Evolutionary conservation across 768 basidiomycete species (phyloP), one percentile per base, ranked within the genome.

Genomic region (Saitozyma sp.): DNA sequence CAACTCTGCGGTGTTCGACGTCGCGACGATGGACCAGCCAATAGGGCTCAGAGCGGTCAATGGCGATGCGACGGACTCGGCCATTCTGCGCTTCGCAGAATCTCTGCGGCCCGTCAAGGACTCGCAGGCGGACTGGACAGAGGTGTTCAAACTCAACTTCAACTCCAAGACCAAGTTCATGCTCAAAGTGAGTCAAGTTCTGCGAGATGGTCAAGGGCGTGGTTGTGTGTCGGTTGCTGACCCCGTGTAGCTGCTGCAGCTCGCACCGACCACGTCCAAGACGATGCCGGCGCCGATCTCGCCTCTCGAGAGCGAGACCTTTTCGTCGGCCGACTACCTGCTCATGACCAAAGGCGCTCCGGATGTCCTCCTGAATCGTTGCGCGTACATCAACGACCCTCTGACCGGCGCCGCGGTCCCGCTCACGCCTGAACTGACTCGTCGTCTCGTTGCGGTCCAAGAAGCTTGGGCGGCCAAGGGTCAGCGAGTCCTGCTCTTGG

Each of bases 51-150:
- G 73, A 39, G 50, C 58, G 51, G 66, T 84, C 45, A 83, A 82
- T 49, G 86, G 86, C 3, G 86, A 87, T 70, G 85, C 86, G 2
- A 87, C 86, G 70, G 85, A 86, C 56, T 82, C 83, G 11, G 87
- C 85, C 3, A 82, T 87, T 13, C 76, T 88, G 14, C 80, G 83
- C 8, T 87, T 86, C 45, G 79, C 78, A 6, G 75, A 78, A 46
- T 45, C 50, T 0, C 45, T 79, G 29, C 42, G 63, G 48, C 53
- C 71, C 4, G 74, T 78, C 9, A 39, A 50, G 6, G 65, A 67
- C 8, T 53, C 61, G 4, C 48, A 64, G 19, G 49, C 54, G 6
- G 69, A 72, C 1, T 85, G 84, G 82, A 65, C 53, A 9, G 72
- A 51, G 56, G 43, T 74, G 1, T 75, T 62, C 69, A 76, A 77